Percentiles rank a stretch among this genome's conserved stretches.
phyloP scores from a whole-genome alignment of 345 rosid genomes.

The Pistacia vera region DNA sequence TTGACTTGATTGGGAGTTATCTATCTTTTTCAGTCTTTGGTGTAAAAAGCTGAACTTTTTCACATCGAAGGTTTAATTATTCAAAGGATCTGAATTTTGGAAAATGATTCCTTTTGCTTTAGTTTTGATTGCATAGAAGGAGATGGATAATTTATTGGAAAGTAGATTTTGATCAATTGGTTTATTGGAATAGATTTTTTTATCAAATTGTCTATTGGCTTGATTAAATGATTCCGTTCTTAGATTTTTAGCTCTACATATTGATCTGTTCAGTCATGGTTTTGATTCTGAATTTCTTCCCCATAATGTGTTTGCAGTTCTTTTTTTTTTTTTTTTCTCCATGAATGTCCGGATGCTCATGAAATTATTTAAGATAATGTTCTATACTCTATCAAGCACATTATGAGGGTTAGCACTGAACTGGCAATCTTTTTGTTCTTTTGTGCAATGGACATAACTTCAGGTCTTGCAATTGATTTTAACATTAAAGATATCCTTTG shows the following conservation, averaged over 20 bases:
- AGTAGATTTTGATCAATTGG: not conserved
- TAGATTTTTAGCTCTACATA: too few relatives aligned
- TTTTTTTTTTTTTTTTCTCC: not conserved
- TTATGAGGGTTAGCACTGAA: constrained; percentile 7
- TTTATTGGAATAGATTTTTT: not conserved
- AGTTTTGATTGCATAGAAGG: not conserved
- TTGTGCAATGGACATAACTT: constrained; percentile 70
- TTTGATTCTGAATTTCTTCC: not conserved
- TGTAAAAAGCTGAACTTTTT: too few relatives aligned
- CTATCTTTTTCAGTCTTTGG: not conserved
- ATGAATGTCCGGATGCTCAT: not conserved
- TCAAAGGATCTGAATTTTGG: not conserved
- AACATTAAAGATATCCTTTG: constrained; percentile 84
- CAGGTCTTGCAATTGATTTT: constrained; percentile 86
- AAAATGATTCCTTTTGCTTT: not conserved
- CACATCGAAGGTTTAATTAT: not conserved
- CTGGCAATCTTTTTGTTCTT: constrained; percentile 23
- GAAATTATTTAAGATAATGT: not conserved
- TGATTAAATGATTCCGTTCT: too few relatives aligned
- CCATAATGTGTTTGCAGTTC: not conserved
- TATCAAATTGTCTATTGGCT: too few relatives aligned
- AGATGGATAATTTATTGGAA: not conserved
- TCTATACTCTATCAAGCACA: constrained; percentile 14
- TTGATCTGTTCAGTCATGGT: not conserved
- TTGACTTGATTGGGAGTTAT: too few relatives aligned